Percentiles rank a stretch among this genome's conserved stretches.
phyloP scores from a whole-genome alignment of 345 rosid species.

The Trapa bicornis region DNA sequence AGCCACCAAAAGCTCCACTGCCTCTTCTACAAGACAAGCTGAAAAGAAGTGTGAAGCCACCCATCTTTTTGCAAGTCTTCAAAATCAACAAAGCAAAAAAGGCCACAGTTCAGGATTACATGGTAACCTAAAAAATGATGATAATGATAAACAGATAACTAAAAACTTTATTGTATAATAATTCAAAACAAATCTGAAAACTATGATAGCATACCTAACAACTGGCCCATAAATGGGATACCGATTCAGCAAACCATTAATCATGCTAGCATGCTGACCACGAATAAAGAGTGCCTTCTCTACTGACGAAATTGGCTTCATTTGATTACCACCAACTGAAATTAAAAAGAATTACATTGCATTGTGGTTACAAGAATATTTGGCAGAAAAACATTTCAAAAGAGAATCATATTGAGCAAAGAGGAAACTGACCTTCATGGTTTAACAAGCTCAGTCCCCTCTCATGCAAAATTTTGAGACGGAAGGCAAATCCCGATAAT shows the following conservation, averaged over 20 bases:
- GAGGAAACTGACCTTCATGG: constrained; percentile 46
- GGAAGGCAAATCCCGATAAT: constrained; percentile 71
- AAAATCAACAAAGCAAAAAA: not conserved
- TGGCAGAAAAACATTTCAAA: not conserved
- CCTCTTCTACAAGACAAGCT: constrained; percentile 79
- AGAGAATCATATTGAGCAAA: not conserved
- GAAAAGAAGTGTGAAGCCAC: constrained; percentile 85
- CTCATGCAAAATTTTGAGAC: constrained; percentile 76
- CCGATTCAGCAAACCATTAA: constrained; percentile 64
- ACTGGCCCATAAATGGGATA: constrained; percentile 59
- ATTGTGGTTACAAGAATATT: not conserved
- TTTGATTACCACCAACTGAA: constrained; percentile 42
- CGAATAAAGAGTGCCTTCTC: constrained; percentile 62
- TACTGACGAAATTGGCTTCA: constrained; percentile 39
- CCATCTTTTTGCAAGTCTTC: constrained; percentile 95
- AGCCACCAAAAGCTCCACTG: constrained; percentile 74
- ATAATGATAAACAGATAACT: not conserved
- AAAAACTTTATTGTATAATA: not conserved
- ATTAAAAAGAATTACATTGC: constrained; percentile 5
- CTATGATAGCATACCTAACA: constrained; percentile 38
- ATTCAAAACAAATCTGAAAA: not conserved
- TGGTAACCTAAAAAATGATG: not conserved
- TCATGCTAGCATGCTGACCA: constrained; percentile 91
- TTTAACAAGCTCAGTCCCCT: constrained; percentile 73
- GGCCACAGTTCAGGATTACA: not conserved